Percentiles rank a stretch among this genome's conserved stretches.
These are phyloP conservation scores for Torulaspora pretoriensis DNA, from an alignment of 1,139 yeast species.

Conservation along the genomic window DNA sequence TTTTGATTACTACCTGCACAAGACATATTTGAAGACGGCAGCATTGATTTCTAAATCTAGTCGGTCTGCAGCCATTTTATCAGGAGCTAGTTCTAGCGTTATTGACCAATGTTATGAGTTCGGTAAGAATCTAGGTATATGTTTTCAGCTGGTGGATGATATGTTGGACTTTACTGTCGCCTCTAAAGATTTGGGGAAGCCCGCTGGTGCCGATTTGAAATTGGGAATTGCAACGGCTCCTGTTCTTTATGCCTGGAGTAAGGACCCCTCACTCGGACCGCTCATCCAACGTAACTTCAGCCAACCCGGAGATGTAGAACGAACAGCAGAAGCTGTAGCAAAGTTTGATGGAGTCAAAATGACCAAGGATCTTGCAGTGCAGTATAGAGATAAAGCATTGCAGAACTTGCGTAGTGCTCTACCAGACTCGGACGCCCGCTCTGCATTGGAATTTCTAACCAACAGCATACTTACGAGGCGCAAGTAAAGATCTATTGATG, in stretches of 20 bases:
- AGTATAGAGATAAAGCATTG: slow-evolving; percentile 73
- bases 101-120: slow-evolving; percentile 85
- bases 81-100: slow-evolving; percentile 71
- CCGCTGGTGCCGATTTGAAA: slow-evolving; percentile 91
- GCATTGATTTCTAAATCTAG: slow-evolving; percentile 93
- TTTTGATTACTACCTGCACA: slow-evolving; percentile 89
- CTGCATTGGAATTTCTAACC: slow-evolving; percentile 82
- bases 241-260: slow-evolving; percentile 88
- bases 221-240: slow-evolving; percentile 98
- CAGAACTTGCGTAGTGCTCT: slow-evolving; percentile 57
- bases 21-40: slow-evolving; percentile 93
- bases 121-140: slow-evolving; percentile 89
- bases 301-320: slow-evolving; percentile 76
- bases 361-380: slow-evolving; percentile 72
- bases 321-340: slow-evolving; percentile 69
- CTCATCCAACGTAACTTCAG: slow-evolving; percentile 79
- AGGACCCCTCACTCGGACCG: slow-evolving; percentile 77
- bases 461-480: slow-evolving; percentile 77
- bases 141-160: slow-evolving; percentile 95
- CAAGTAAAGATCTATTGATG: slow-evolving; percentile 41
- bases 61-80: slow-evolving; percentile 86
- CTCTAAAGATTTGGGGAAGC: slow-evolving; percentile 81
- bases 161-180: slow-evolving; percentile 90
- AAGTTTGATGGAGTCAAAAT: slow-evolving; percentile 69
- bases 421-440: slow-evolving; percentile 86